A percentile compares a stretch with the other conserved stretches of the same genome.
Conservation (phyloP, 2,329 filamentous ascomycete genomes). For the Trichoderma semiorbis region DNA sequence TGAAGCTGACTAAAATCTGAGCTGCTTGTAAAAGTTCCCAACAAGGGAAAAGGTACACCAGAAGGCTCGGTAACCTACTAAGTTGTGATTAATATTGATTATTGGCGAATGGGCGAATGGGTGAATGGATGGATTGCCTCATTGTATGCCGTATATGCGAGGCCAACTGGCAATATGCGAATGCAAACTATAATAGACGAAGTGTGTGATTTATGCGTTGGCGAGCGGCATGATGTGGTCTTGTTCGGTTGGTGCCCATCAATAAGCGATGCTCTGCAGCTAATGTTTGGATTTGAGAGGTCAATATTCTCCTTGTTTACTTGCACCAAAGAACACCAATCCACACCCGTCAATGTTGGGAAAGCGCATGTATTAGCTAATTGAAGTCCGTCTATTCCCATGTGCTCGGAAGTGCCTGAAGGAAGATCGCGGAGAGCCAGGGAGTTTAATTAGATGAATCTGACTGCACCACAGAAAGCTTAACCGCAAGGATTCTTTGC, state of each 20-base stretch:
- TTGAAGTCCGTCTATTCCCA: neutral
- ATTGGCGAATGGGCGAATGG: neutral
- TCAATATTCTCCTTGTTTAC: neutral
- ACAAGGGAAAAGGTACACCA: neutral
- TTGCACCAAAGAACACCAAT: neutral
- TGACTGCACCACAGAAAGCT: slow-evolving; percentile 3
- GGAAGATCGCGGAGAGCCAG: neutral
- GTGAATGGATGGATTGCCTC: neutral
- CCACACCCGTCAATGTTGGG: neutral
- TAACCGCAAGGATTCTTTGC: neutral
- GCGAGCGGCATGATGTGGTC: neutral
- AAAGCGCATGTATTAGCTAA: neutral
- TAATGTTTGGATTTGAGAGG: neutral
- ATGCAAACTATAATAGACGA: neutral
- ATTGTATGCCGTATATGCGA: neutral
- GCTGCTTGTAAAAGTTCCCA: neutral
- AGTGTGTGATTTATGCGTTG: neutral
- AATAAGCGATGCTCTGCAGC: neutral
- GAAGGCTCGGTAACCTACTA: no score
- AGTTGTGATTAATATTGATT: neutral
- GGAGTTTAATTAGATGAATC: neutral
- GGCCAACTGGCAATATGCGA: neutral
- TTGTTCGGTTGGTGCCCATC: neutral
- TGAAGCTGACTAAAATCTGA: neutral
- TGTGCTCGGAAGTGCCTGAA: neutral